Evolutionary conservation across 768 basidiomycete species (phyloP), one percentile per base, ranked within the genome.

Genomic region (Mrakia blollopis): DNA sequence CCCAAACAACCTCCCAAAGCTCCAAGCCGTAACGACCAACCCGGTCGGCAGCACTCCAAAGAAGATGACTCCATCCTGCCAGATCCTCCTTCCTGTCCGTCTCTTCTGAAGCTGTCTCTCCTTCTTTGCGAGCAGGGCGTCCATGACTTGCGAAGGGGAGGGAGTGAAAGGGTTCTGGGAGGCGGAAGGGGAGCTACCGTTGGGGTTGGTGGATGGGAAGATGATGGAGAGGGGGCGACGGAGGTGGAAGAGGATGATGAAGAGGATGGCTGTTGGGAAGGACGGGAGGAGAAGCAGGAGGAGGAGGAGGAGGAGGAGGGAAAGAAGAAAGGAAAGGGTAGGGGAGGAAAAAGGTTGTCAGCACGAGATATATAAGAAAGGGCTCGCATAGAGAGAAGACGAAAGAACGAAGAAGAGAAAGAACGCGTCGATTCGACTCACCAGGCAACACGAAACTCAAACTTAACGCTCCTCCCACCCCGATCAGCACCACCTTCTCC

Each of bases 11-110:
- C 86, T 86, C 28, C 90, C 90, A 18, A 83, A 83, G 57, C 85
- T 87, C 90, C 90, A 91, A 10, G 86, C 84, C 23, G 88, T 81
- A 1, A 88, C 88, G 14, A 87, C 86, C 6, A 83, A 85, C 35
- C 91, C 88, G 0, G 89, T 84, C 0, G 89, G 89, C 28, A 91
- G 80, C 25, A 92, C 85, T 16, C 91, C 84, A n/a, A 89, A 79
- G 89, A 92, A 94, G 32, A 91, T 89, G 23, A 90, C 89, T n/a
- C 92, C 81, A 83, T 95, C 92, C 91, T 93, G 94, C 23, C 90
- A 83, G 54, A 96, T 84, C 41, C 94, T 87, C 79, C 88, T 88
- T 54, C 88, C 88, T 62, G 90, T 86, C 80, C 93, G 88, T 65
- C 87, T 86, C 74, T 88, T 88, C 84, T 97, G 94, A 77, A 98